Evolutionary conservation across 352 stramenopile genomes (phyloP), one percentile per base, ranked within the genome.

Genomic region (Phytophthora tentaculata): DNA sequence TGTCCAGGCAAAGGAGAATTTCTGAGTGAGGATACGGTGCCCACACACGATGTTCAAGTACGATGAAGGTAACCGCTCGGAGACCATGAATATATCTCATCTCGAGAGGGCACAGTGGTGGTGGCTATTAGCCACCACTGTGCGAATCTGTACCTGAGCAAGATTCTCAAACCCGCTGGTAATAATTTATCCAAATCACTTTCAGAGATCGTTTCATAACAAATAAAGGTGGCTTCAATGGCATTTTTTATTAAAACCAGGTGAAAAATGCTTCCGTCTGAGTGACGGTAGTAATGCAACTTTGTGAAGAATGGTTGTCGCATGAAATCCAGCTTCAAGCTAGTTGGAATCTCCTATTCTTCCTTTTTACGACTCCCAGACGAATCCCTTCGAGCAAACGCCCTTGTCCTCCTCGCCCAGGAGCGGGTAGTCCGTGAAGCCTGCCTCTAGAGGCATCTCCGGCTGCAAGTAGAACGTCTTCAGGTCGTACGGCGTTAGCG

Each of bases 351-450:
- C n/a, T n/a, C n/a, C n/a, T n/a, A n/a, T n/a, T n/a, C n/a, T n/a
- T n/a, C n/a, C 28, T 32, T 32, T 32, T 32, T 65, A 65, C 23
- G 47, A n/a, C 37, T 65, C 48, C 35, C 48, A 65, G 22, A 53
- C 35, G 48, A 37, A 58, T 43, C 48, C 47, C 5, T 2, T 44
- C n/a, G 53, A 58, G 44, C 61, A 54, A 41, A 49, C 19, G 28
- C 56, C 41, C 49, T 60, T 71, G 56, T 70, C 56, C 22, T 61
- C 22, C 22, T 70, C 61, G 22, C 22, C 29, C 22, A 76, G 24
- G 39, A 72, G 65, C 22, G 73, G 74, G 53, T 83, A 76, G 68
- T 83, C 79, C 35, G 67, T 80, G 77, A 89, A 91, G 16, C 82
- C 83, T 5, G 64, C 56, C 5, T 77, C 67, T 4, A 59, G 6